Evolutionary conservation across 2,329 filamentous ascomycete species (phyloP).

Genomic region (Clonostachys byssicola): DNA sequence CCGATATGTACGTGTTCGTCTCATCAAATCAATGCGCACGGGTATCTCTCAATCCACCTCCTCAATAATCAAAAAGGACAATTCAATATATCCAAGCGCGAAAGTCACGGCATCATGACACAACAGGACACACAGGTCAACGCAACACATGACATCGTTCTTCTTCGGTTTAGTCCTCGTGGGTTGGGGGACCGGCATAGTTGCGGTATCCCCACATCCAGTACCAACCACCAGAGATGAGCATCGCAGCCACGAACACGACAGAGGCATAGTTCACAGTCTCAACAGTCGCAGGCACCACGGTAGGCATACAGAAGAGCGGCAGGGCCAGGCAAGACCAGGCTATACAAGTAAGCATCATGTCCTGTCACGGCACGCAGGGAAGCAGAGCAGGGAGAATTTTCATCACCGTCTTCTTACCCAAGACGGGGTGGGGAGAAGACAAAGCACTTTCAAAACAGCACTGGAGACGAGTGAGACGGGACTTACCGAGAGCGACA

Average conservation of each 20-base stretch:
- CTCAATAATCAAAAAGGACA: too few species aligned
- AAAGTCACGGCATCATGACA: too few species aligned
- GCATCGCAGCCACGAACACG: slow-evolving; percentile 64
- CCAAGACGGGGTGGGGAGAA: background rate
- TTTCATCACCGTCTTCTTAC: background rate
- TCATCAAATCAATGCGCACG: too few species aligned
- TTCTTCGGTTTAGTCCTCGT: too few species aligned
- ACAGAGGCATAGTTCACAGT: slow-evolving; percentile 72
- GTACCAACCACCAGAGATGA: slow-evolving; percentile 64
- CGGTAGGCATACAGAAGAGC: slow-evolving; percentile 69
- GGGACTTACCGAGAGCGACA: slow-evolving; percentile 54
- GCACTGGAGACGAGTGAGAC: background rate
- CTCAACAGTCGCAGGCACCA: slow-evolving; percentile 50
- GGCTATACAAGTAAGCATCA: slow-evolving; percentile 26
- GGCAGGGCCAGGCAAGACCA: slow-evolving; percentile 68
- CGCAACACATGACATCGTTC: too few species aligned
- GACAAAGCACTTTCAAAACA: background rate
- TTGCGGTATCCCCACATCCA: slow-evolving; percentile 65
- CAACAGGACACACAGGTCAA: too few species aligned
- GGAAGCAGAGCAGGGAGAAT: background rate
- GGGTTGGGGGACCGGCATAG: slow-evolving; percentile 58
- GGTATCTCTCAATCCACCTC: too few species aligned
- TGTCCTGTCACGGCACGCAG: background rate
- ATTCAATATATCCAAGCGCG: too few species aligned
- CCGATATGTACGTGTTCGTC: too few species aligned